Percentiles rank a stretch among this genome's conserved stretches.
These are phyloP conservation scores for Serendipita sp. DNA, from an alignment of 768 basidiomycete genomes.

Conservation along the genomic window DNA sequence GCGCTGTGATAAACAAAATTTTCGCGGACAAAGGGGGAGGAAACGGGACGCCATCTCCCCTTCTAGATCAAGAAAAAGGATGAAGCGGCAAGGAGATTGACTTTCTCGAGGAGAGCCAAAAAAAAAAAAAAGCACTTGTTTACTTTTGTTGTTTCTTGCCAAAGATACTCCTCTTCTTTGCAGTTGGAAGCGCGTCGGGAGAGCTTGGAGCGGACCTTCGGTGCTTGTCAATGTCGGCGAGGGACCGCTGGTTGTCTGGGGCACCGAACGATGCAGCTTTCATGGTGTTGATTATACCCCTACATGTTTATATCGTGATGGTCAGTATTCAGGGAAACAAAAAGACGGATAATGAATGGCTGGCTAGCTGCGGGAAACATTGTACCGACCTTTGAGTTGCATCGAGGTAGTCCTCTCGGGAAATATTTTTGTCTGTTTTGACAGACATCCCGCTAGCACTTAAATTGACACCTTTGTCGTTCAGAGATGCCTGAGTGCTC, in stretches of 20 bases:
- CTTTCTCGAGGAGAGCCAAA: too few relatives aligned
- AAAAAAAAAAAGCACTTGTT: not conserved
- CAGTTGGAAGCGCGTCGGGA: not conserved
- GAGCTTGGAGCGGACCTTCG: not conserved
- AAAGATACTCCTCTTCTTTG: not conserved
- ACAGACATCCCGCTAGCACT: slow-evolving; percentile 46
- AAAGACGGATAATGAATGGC: not conserved
- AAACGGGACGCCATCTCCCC: too few relatives aligned
- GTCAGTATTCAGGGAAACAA: not conserved
- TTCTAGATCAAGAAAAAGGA: too few relatives aligned
- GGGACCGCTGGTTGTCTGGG: not conserved
- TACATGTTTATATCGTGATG: not conserved
- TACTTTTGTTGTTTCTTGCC: not conserved
- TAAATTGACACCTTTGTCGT: slow-evolving; percentile 38
- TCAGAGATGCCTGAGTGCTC: slow-evolving; percentile 20
- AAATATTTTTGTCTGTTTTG: slow-evolving; percentile 43
- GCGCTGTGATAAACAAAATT: too few relatives aligned
- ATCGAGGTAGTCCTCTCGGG: slow-evolving; percentile 50
- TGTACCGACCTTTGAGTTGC: slow-evolving; percentile 48
- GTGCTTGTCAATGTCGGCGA: not conserved
- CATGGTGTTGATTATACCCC: not conserved
- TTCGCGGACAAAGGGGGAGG: too few relatives aligned
- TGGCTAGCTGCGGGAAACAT: not conserved
- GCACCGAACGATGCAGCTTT: not conserved
- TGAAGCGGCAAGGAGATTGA: too few relatives aligned